Evolutionary conservation across 805 yeast species (phyloP).

Genomic region (Blastobotrys americana): DNA sequence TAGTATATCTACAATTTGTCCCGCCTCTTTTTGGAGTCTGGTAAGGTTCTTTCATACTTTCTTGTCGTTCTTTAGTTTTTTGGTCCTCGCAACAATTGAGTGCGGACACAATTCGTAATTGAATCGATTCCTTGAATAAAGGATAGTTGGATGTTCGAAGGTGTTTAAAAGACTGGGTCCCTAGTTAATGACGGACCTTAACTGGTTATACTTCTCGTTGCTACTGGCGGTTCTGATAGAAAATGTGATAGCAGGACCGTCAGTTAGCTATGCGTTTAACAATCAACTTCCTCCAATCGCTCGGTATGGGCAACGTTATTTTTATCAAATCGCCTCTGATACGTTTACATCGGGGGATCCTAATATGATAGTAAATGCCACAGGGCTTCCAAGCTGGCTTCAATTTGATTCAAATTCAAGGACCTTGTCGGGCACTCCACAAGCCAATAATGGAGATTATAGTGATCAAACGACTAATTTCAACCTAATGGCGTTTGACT

Average conservation of each 20-base stretch:
- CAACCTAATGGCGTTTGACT: constrained; percentile 56
- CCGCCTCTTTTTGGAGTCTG: too few relatives aligned
- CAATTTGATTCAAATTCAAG: constrained; percentile 55
- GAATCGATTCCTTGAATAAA: too few relatives aligned
- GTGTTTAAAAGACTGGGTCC: too few relatives aligned
- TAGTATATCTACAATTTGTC: too few relatives aligned
- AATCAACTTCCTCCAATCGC: constrained; percentile 88
- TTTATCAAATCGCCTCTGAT: constrained; percentile 59
- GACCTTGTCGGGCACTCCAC: constrained; percentile 61
- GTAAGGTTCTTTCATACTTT: too few relatives aligned
- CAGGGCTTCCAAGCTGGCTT: constrained; percentile 71
- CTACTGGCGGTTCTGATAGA: constrained; percentile 11
- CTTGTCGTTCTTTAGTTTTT: too few relatives aligned
- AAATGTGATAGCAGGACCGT: constrained; percentile 39
- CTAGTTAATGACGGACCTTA: too few relatives aligned
- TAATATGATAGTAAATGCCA: constrained; percentile 41
- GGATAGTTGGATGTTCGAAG: too few relatives aligned
- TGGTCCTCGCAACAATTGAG: too few relatives aligned
- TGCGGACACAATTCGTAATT: too few relatives aligned
- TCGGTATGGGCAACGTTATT: constrained; percentile 52
- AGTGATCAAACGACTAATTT: constrained; percentile 47
- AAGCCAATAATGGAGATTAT: constrained; percentile 22
- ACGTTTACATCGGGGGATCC: constrained; percentile 49
- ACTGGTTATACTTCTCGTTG: too few relatives aligned
- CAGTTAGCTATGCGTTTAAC: constrained; percentile 66